Evolutionary conservation across 2,329 filamentous ascomycete genomes (phyloP).

Genomic region (Huntiella bhutanensis): DNA sequence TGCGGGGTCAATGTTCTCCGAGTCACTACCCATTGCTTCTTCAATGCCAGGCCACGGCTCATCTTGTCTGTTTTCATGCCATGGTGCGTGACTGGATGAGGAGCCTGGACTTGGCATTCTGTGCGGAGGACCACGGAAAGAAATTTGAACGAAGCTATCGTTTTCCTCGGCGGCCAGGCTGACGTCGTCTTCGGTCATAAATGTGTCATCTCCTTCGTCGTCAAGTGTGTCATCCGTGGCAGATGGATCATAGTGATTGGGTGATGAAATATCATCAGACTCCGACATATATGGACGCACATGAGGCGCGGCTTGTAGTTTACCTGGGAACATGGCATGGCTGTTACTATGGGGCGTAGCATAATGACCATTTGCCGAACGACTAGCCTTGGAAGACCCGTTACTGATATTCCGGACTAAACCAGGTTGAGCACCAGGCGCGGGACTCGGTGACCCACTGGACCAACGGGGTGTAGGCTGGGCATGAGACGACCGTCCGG

Average conservation of each 20-base stretch:
- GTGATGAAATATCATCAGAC: too few species aligned
- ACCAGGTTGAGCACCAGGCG: slow-evolving; percentile 17
- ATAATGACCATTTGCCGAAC: slow-evolving; percentile 47
- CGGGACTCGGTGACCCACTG: slow-evolving; percentile 25
- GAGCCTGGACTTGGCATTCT: neutral
- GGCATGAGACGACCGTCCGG: slow-evolving; percentile 36
- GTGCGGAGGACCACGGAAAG: slow-evolving; percentile 13
- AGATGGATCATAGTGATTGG: slow-evolving; percentile 17
- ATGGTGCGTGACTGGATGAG: neutral
- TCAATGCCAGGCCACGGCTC: slow-evolving; percentile 39
- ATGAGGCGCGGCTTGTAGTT: slow-evolving; percentile 5
- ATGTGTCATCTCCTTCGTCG: slow-evolving; percentile 19
- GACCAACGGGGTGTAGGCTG: slow-evolving; percentile 39
- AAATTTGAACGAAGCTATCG: slow-evolving; percentile 15
- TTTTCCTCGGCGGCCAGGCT: slow-evolving; percentile 15
- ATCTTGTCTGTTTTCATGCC: slow-evolving; percentile 27
- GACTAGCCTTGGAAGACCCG: slow-evolving; percentile 16
- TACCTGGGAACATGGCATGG: slow-evolving; percentile 19
- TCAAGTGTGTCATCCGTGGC: slow-evolving; percentile 16
- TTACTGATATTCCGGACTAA: slow-evolving; percentile 7
- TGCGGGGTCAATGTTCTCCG: slow-evolving; percentile 31
- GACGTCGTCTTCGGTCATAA: slow-evolving; percentile 19
- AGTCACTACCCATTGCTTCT: slow-evolving; percentile 24
- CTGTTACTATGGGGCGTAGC: slow-evolving; percentile 54
- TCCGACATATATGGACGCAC: neutral